Percentiles rank a stretch among this genome's conserved stretches.
These are phyloP conservation scores for Thalassiosira profunda DNA, from an alignment of 108 stramenopile species.

Conservation along the genomic window DNA sequence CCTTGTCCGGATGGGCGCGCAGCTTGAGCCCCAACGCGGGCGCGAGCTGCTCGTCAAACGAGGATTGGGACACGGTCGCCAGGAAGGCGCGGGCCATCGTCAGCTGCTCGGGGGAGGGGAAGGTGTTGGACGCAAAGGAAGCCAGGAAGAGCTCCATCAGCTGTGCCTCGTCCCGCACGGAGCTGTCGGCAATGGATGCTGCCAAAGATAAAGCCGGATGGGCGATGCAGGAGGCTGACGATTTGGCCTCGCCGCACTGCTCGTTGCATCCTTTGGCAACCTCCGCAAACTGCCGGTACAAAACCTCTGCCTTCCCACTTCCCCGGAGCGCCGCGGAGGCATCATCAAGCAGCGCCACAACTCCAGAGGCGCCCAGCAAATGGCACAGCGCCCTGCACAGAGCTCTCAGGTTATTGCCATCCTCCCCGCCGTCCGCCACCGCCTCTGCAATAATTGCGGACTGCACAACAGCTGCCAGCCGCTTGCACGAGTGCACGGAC, in stretches of 20 bases:
- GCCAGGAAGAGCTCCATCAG: neutral
- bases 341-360: neutral
- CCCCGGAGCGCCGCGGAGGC: neutral
- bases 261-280: neutral
- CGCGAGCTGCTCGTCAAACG: constrained; percentile 22
- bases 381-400: constrained; percentile 24
- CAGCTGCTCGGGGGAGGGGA: constrained; percentile 13
- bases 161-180: neutral
- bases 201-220: constrained; percentile 24
- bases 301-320: neutral
- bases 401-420: constrained; percentile 2
- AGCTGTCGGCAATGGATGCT: neutral
- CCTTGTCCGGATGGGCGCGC: constrained; percentile 35
- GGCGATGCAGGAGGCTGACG: neutral
- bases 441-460: neutral
- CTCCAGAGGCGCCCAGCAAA: neutral
- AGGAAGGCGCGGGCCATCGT: constrained; percentile 8
- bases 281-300: constrained; percentile 1
- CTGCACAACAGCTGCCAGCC: neutral
- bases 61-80: neutral
- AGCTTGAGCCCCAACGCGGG: constrained; percentile 31
- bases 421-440: neutral
- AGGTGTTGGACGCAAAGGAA: neutral
- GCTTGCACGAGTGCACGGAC: neutral
- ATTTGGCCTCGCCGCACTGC: neutral